phyloP scores from a whole-genome alignment of 306 rosid species.

The Cucumis melo region DNA sequence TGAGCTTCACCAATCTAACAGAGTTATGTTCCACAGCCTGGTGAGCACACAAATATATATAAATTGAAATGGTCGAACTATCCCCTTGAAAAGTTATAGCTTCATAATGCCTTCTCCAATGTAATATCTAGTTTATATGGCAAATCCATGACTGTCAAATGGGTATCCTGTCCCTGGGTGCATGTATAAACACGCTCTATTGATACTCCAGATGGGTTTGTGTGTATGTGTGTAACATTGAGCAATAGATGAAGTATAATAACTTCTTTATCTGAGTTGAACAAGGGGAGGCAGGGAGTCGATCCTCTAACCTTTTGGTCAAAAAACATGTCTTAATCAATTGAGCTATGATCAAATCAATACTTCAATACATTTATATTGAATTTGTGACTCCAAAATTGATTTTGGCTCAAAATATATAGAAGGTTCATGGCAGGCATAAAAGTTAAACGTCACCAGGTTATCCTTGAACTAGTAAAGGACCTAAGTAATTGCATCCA shows the following conservation, averaged over 20 bases:
- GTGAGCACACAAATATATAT: not conserved
- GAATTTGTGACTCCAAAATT: not conserved
- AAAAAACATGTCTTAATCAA: not conserved
- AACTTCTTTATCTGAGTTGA: not conserved
- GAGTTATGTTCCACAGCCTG: constrained; percentile 5
- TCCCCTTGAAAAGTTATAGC: not conserved
- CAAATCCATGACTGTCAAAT: not conserved
- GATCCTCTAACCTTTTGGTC: not conserved
- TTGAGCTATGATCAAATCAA: not conserved
- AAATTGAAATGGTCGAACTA: not conserved
- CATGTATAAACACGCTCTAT: not conserved
- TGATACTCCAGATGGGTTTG: not conserved
- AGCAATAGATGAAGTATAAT: not conserved
- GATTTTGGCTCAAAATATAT: not conserved
- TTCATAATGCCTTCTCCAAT: not conserved
- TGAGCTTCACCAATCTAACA: not conserved
- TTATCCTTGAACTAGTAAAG: not conserved
- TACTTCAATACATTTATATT: not conserved
- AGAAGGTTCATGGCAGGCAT: not conserved
- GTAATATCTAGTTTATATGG: not conserved
- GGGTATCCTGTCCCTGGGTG: not conserved
- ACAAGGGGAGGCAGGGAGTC: not conserved
- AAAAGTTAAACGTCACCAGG: not conserved
- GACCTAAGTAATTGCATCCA: not conserved
- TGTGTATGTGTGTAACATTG: not conserved